phyloP scores from a whole-genome alignment of 768 basidiomycete species.

The Tulasnella sp. region DNA sequence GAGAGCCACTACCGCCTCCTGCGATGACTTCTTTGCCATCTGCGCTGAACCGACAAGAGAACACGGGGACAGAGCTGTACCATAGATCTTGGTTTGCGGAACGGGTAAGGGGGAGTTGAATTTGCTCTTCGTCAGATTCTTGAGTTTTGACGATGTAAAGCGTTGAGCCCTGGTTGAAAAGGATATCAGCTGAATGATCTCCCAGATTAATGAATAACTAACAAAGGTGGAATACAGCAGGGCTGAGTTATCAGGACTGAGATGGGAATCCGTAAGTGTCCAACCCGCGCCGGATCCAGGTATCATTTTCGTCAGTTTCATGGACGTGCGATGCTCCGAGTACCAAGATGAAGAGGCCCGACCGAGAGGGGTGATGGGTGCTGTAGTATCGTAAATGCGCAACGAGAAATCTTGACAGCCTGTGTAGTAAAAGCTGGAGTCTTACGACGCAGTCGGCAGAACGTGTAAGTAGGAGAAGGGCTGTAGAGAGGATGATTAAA shows the following conservation, averaged over 20 bases:
- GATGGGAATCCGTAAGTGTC: slow-evolving; percentile 93
- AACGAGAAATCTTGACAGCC: slow-evolving; percentile 84
- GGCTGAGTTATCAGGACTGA: slow-evolving; percentile 72
- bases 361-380: slow-evolving; percentile 21
- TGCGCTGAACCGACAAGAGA: slow-evolving; percentile 92
- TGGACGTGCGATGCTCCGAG: slow-evolving; percentile 36
- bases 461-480: not conserved
- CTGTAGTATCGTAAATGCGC: slow-evolving; percentile 74
- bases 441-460: slow-evolving; percentile 27
- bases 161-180: slow-evolving; percentile 44
- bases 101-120: slow-evolving; percentile 39
- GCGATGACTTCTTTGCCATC: slow-evolving; percentile 94
- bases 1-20: slow-evolving; percentile 63
- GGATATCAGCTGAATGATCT: not conserved
- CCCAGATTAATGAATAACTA: not conserved
- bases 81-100: slow-evolving; percentile 24
- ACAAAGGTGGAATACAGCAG: not conserved
- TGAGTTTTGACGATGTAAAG: slow-evolving; percentile 64
- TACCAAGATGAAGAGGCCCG: slow-evolving; percentile 18
- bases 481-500: not conserved
- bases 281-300: slow-evolving; percentile 67
- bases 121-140: slow-evolving; percentile 49
- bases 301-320: slow-evolving; percentile 50
- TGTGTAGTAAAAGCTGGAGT: slow-evolving; percentile 88
- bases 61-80: slow-evolving; percentile 55